Percentiles rank a stretch among this genome's conserved stretches.
Conservation (phyloP, 352 stramenopile genomes). For the Peronospora tabacina region DNA sequence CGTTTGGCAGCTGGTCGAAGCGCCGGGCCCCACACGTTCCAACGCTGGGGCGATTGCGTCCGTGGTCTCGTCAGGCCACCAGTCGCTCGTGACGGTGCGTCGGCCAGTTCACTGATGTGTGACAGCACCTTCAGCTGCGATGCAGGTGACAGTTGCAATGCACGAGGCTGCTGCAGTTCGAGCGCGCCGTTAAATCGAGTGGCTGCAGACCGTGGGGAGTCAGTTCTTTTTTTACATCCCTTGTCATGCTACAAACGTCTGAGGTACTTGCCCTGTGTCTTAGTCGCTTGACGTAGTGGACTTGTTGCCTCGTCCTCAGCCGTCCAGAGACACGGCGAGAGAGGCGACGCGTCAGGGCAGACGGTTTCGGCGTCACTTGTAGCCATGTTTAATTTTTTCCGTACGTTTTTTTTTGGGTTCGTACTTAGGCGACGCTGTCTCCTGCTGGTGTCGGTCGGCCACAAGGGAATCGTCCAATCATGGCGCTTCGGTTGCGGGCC, state of each 20-base stretch:
- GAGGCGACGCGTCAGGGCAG: slow-evolving; percentile 23
- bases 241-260: neutral
- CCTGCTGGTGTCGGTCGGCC: too few species aligned
- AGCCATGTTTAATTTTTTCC: neutral
- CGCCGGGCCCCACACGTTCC: slow-evolving; percentile 25
- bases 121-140: slow-evolving; percentile 70
- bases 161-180: slow-evolving; percentile 1
- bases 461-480: too few species aligned
- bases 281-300: too few species aligned
- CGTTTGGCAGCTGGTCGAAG: slow-evolving; percentile 1
- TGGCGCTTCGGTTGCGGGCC: slow-evolving; percentile 42
- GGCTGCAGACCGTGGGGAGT: slow-evolving; percentile 6
- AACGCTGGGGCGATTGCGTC: slow-evolving; percentile 6
- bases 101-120: slow-evolving; percentile 65
- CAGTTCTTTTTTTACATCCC: too few species aligned
- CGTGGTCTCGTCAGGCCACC: neutral
- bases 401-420: too few species aligned
- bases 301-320: too few species aligned
- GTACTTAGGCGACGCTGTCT: too few species aligned
- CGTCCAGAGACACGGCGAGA: slow-evolving; percentile 38
- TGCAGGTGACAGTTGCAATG: slow-evolving; percentile 49
- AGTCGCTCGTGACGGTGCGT: slow-evolving; percentile 19
- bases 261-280: neutral
- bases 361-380: slow-evolving; percentile 38
- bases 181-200: neutral